phyloP scores from a whole-genome alignment of 306 rosid genomes.

The Quercus variabilis region DNA sequence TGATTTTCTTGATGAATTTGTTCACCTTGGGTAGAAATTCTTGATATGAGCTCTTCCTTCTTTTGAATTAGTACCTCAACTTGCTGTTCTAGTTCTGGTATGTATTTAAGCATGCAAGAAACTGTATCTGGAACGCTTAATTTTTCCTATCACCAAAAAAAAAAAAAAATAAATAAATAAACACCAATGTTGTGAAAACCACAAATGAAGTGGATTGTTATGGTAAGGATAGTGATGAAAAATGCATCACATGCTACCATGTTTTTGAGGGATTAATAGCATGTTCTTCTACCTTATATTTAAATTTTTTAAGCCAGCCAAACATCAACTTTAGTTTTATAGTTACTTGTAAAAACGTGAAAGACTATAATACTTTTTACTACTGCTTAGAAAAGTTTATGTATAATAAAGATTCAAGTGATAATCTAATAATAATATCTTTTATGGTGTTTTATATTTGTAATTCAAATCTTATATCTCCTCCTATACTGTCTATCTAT shows the following conservation, averaged over 20 bases:
- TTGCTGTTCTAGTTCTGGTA: constrained; percentile 62
- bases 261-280: background rate
- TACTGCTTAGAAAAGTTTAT: too few relatives aligned
- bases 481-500: too few relatives aligned
- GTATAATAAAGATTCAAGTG: too few relatives aligned
- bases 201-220: background rate
- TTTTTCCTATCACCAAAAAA: constrained; percentile 39
- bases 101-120: constrained; percentile 48
- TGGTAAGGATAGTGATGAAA: background rate
- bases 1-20: background rate
- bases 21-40: constrained; percentile 16
- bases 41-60: constrained; percentile 45
- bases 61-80: constrained; percentile 49
- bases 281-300: background rate
- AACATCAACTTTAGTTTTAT: too few relatives aligned
- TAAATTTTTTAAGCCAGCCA: too few relatives aligned
- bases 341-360: too few relatives aligned
- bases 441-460: too few relatives aligned
- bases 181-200: background rate
- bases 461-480: too few relatives aligned
- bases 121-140: constrained; percentile 67
- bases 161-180: background rate
- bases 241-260: background rate
- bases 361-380: too few relatives aligned
- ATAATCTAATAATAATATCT: too few relatives aligned